Base-by-base conservation (phyloP, 495 filamentous ascomycete genomes). In the Aspergillus asperescens region DNA sequence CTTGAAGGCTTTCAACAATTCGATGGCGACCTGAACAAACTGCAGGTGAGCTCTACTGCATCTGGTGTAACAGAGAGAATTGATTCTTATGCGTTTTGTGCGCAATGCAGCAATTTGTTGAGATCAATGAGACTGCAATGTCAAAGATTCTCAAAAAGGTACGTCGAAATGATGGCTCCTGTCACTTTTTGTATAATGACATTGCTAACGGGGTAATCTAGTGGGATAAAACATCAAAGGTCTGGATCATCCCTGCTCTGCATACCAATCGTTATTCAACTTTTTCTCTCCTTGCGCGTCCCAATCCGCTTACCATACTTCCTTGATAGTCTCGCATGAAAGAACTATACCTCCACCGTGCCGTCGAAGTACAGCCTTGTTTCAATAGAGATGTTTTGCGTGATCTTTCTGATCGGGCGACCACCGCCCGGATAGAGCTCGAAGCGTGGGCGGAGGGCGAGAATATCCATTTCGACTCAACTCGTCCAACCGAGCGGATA, bases 201-300 rank as follows among this genome's bases (percentile, higher is more conserved):
- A 54, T 54, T 22, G 45, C 58, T 66, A 45, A 67, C 68, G 55
- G 57, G 56, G 38, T 18, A 32, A 22, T 22, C 24, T 67, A 83
- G 82, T 98, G 93, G 93, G 93, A 98, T 70, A 98, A 98, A 79
- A 95, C 94, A 15, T 95, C 92, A 50, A 98, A 98, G 82, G 83
- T 86, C 63, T 50, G 69, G 50, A 42, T 40, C 18, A 41, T 15
- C 18, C 13, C 38, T 40, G 5, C 10, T 15, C 29, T 38, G 12
- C 22, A 20, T 24, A 5, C 39, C 20, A 25, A 4, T 22, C 28
- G n/a, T 12, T 27, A 6, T 6, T 8, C 7, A 5, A 9, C 1
- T 34, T 12, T 42, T 7, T 7, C 12, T n/a, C 29, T 47, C 7
- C 31, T 27, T n/a, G n/a, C 15, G 16, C 25, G 20, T 29, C 28